Base-by-base conservation (phyloP, 2,329 filamentous ascomycete species). In the Trichoderma sp. region DNA sequence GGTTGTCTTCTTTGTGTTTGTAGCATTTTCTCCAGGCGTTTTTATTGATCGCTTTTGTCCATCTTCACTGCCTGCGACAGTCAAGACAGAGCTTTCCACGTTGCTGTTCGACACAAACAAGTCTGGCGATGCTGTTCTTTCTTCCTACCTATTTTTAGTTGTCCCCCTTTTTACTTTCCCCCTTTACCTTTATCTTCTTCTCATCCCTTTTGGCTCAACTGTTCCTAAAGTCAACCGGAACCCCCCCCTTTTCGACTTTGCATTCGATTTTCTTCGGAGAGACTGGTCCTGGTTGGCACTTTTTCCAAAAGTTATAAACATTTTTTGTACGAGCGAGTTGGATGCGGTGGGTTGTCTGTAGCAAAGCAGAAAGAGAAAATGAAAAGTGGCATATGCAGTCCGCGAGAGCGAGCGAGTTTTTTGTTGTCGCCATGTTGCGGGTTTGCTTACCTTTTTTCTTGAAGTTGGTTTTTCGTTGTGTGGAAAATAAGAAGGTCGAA, bases 11-110 rank as follows among this genome's bases (percentile, higher is more conserved):
- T 39, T 12, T 39, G 14, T 75, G 68, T 75, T 71, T 71, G 73
- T 51, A 78, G 76, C 77, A 79, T 78, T 71, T 30, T 72, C 74
- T 67, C 70, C 73, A 71, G 74, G 76, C 75, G 75, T 77, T 78
- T 78, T 64, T 58, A 56, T 67, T 66, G 62, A 69, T 63, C 54
- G 44, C 66, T 56, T 50, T 65, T 65, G 59, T 55, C 59, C 26
- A 14, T 59, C 59, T 63, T 55, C 59, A 63, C 52, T 67, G 59
- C 55, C 52, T 39, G 34, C 34, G 54, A 66, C 64, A 68, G 48
- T 64, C 68, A 70, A 69, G 63, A 66, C 55, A 64, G 67, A 57
- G 62, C 68, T 64, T 47, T 39, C 30, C 39, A 15, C 41, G 34
- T 41, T 57, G 51, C 57, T 26, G 58, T 54, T 57, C 51, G 52